Evolutionary conservation across 176 grass and related monocot genomes (phyloP).

Genomic region (Avena sativa): DNA sequence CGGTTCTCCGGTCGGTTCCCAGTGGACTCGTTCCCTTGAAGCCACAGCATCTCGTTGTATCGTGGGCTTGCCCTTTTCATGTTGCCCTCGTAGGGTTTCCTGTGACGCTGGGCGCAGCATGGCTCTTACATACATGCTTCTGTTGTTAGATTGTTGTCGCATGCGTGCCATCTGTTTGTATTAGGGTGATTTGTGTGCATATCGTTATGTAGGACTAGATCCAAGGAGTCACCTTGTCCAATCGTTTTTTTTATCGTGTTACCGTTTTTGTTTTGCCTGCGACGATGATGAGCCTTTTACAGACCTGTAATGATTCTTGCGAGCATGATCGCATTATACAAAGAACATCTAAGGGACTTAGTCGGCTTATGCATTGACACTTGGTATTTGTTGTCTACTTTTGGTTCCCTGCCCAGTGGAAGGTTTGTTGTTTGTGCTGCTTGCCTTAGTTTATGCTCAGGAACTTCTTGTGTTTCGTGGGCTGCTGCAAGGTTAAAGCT

Average conservation of each 20-base stretch:
- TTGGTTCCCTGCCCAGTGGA: too few species aligned
- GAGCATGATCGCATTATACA: constrained; percentile 57
- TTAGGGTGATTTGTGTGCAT: not conserved
- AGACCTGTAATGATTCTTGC: constrained; percentile 76
- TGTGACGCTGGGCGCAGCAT: constrained; percentile 18
- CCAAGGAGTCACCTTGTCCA: too few species aligned
- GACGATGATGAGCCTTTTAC: constrained; percentile 48
- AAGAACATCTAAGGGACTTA: constrained; percentile 71
- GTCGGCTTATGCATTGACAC: not conserved
- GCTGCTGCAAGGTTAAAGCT: constrained; percentile 56
- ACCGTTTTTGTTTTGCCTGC: not conserved
- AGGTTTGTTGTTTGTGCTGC: not conserved
- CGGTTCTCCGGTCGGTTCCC: constrained; percentile 40
- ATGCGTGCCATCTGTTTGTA: not conserved
- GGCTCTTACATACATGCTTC: constrained; percentile 53
- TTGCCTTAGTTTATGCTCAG: constrained; percentile 52
- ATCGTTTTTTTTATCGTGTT: not conserved
- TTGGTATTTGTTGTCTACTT: too few species aligned
- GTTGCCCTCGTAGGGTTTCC: not conserved
- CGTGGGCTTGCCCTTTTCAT: constrained; percentile 30
- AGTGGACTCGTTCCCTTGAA: constrained; percentile 71
- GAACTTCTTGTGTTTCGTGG: constrained; percentile 36
- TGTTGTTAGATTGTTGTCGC: not conserved
- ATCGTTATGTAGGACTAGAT: too few species aligned
- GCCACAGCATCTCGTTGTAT: constrained; percentile 59